These are phyloP conservation scores for Populus hybrid DNA, from an alignment of 441 rosid species.

Conservation along the genomic window DNA sequence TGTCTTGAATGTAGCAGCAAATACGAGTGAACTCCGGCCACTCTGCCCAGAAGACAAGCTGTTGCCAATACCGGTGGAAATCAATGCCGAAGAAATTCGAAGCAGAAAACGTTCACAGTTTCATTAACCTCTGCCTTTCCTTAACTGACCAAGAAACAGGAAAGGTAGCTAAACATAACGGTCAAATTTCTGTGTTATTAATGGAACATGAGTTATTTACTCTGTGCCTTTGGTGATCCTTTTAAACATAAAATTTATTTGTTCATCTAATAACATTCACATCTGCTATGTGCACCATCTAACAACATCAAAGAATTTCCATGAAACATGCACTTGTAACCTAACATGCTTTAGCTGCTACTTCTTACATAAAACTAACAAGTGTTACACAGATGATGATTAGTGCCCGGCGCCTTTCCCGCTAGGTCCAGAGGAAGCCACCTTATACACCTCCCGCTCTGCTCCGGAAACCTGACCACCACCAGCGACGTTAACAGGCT, in stretches of 20 bases:
- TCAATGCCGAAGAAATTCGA: not conserved
- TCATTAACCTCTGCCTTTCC: not conserved
- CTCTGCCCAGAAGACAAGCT: not conserved
- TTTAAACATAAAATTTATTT: not conserved
- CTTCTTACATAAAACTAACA: constrained; percentile 9
- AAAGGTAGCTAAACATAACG: not conserved
- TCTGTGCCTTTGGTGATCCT: not conserved
- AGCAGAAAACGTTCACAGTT: not conserved
- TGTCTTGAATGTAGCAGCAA: not conserved
- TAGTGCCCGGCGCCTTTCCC: constrained; percentile 78
- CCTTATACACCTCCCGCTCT: constrained; percentile 26
- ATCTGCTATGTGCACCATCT: constrained; percentile 11
- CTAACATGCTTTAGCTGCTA: not conserved
- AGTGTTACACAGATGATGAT: constrained; percentile 8
- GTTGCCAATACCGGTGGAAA: not conserved
- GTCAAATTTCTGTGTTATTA: not conserved
- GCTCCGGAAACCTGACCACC: constrained; percentile 18
- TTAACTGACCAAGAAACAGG: not conserved
- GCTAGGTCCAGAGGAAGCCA: constrained; percentile 73
- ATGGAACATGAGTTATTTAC: not conserved
- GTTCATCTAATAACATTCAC: constrained; percentile 1
- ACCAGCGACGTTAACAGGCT: constrained; percentile 13
- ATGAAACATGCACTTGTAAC: constrained; percentile 3
- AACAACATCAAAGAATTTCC: constrained; percentile 30
- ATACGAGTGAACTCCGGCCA: not conserved